Conservation (phyloP, 2,329 filamentous ascomycete species). For the Neocucurbitaria cava region DNA sequence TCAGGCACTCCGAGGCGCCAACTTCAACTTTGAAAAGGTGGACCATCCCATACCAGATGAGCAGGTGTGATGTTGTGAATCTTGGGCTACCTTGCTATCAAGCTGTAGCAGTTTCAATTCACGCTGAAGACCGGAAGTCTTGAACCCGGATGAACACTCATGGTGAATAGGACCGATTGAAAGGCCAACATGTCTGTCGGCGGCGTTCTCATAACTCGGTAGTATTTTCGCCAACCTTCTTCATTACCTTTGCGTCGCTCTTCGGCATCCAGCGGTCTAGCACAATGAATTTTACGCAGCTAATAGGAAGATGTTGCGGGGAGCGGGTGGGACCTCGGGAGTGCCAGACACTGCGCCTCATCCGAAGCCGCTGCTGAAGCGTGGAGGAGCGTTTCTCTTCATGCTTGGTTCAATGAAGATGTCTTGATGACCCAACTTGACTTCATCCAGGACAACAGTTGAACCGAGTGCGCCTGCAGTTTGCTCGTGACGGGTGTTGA, state of each 20-base stretch:
- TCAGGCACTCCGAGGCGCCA: slow-evolving; percentile 31
- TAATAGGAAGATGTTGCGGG: background rate
- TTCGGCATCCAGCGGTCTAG: background rate
- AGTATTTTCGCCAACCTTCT: background rate
- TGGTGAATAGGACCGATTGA: background rate
- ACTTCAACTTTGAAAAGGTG: slow-evolving; percentile 5
- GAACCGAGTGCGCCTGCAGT: background rate
- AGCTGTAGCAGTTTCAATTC: background rate
- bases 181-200: background rate
- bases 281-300: too few relatives aligned
- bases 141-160: background rate
- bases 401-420: background rate
- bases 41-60: slow-evolving; percentile 7
- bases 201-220: background rate
- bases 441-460: background rate
- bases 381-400: background rate
- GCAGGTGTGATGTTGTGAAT: background rate
- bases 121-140: background rate
- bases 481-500: background rate
- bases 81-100: slow-evolving; percentile 2
- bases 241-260: background rate
- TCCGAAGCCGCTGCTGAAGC: background rate
- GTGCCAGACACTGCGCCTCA: background rate
- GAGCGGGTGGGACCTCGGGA: background rate
- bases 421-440: background rate